Percentiles rank a stretch among this genome's conserved stretches.
Conservation (phyloP, 2,329 filamentous ascomycete species). For the Claviceps sp. region DNA sequence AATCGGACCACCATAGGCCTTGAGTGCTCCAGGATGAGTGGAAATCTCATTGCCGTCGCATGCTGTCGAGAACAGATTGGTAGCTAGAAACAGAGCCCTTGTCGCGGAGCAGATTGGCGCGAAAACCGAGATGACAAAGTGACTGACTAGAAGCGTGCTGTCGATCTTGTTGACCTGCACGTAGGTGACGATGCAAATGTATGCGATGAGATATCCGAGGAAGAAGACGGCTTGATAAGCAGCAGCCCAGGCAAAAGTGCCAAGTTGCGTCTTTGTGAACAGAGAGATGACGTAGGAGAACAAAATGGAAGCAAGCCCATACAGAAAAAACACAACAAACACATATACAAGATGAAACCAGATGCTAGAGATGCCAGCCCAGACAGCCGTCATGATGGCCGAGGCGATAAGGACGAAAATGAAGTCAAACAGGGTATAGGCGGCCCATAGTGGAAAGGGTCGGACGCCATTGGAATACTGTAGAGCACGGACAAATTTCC, state of each 20-base stretch:
- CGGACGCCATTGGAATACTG: slow-evolving; percentile 89
- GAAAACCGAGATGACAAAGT: slow-evolving; percentile 62
- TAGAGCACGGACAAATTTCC: slow-evolving; percentile 65
- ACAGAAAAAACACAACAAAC: slow-evolving; percentile 68
- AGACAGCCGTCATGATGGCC: slow-evolving; percentile 54
- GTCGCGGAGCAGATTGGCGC: slow-evolving; percentile 67
- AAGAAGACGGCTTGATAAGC: slow-evolving; percentile 63
- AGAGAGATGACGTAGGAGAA: slow-evolving; percentile 73
- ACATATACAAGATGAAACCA: slow-evolving; percentile 76
- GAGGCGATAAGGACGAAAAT: slow-evolving; percentile 53
- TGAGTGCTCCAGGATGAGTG: slow-evolving; percentile 55
- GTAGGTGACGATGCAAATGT: slow-evolving; percentile 62
- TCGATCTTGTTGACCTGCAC: slow-evolving; percentile 58
- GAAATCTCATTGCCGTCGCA: slow-evolving; percentile 54
- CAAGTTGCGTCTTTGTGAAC: slow-evolving; percentile 64
- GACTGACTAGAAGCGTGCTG: slow-evolving; percentile 49
- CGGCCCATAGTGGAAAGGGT: slow-evolving; percentile 69
- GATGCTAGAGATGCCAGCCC: slow-evolving; percentile 46
- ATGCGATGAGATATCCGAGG: slow-evolving; percentile 57
- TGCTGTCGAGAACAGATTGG: slow-evolving; percentile 74
- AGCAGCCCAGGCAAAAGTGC: slow-evolving; percentile 72
- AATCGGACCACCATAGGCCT: slow-evolving; percentile 71
- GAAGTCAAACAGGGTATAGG: slow-evolving; percentile 73
- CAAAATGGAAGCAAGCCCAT: slow-evolving; percentile 64
- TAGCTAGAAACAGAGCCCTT: slow-evolving; percentile 58